Base-by-base conservation (phyloP, 1,139 yeast genomes). In the Kodamaea alishanica region DNA sequence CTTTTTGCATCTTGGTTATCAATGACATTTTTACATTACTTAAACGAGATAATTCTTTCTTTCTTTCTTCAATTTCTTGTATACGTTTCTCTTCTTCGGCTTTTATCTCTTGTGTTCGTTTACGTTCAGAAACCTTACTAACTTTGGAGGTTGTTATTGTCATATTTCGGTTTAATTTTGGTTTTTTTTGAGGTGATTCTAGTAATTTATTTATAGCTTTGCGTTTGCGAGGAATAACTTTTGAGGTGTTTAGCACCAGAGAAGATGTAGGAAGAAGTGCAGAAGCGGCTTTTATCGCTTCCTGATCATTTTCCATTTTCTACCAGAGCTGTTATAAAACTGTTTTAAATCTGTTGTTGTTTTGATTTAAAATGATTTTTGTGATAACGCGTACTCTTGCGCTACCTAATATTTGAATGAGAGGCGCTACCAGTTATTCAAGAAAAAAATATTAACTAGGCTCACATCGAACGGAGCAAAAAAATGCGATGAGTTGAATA, bases 1-100 rank as follows among this genome's bases (percentile, higher is more conserved):
- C 50, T 42, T 49, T 47, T 27, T 45, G 47, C 45, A 45, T 43
- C 30, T 42, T 44, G 11, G 50, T 48, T 11, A 47, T 50, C 8
- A 47, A 38, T 6, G 50, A 41, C 43, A 44, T 45, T 10, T 47
- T 49, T 27, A 33, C 31, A 30, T 43, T 43, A n/a, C 42, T 43
- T 20, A 48, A 34, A 3, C 40, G 42, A 0, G 51, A 46, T 12
- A 46, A 30, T 26, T 41, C 40, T 6, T 28, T 28, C 26, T 32
- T 36, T 25, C 32, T 35, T 12, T 29, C 36, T 8, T 33, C 8
- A 6, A 26, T n/a, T 32, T 38, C 40, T 25, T 15, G n/a, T 3
- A 26, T 15, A 1, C 11, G 12, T 9, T 25, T 32, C 28, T 28
- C 32, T 8, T 33, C 36, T 20, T 37, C 26, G 7, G 23, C 37